Evolutionary conservation across 306 rosid genomes (phyloP), one percentile per base, ranked within the genome.

Genomic region (Pterocarpus macrocarpus): DNA sequence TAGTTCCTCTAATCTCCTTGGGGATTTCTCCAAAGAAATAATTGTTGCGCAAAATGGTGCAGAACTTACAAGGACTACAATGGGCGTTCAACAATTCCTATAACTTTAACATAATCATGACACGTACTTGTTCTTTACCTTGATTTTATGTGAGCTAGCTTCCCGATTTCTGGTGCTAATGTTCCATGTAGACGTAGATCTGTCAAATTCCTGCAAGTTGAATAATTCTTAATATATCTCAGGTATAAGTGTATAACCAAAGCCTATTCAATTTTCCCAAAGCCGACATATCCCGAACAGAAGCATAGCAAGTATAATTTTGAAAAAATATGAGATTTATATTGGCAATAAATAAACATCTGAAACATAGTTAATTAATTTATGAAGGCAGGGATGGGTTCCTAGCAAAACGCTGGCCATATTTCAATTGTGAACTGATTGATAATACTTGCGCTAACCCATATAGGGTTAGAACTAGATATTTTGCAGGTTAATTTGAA

Each of bases 41-140:
- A 82, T 92, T 92, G 86, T 92, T 92, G 15, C 97, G 88, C 36
- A 92, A 81, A 83, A 86, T 85, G 12, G 94, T 92, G 87, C 73
- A 75, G 43, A 45, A 80, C 12, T 55, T 7, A 4, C 7, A 32
- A 58, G 15, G 45, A 47, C 73, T 75, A 2, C 28, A 53, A 3
- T 14, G 59, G 28, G 32, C 15, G 17, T 12, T 55, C 36, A 8
- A 57, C 38, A 58, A 34, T 12, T 22, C 28, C 28, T 22, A 22
- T 22, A 22, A 22, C 28, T 22, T 22, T 22, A 22, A 22, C 28
- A 22, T 9, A 71, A 52, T n/a, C 0, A 28, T n/a, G 52, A 36
- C 50, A 44, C 72, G 63, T 70, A 32, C 44, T 49, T 32, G 39
- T 58, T 63, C 90, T 22, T 83, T 86, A 92, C 97, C 90, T 87